Evolutionary conservation across 192 early-diverging fungal genomes (phyloP), one percentile per base, ranked within the genome.

Genomic region (Paraglomus occultum): DNA sequence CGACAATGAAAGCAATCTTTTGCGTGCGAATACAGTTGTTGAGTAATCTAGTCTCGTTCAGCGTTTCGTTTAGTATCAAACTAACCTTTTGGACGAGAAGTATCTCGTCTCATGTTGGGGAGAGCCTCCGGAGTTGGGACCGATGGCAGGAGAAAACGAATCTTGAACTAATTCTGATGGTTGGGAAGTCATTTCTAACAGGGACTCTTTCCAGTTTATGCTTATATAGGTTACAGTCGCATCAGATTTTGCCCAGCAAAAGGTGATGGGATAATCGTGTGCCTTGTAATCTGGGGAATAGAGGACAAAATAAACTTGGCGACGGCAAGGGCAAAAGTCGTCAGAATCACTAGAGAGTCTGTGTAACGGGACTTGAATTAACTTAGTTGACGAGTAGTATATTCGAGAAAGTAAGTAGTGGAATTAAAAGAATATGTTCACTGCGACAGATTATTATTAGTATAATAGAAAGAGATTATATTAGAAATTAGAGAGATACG

Each of bases 71-170:
- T 31, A 1, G 3, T 31, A 3, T 50, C 6, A 49, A n/a, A 64
- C 67, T 14, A 57, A 69, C 67, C 67, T 69, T 69, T 69, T 69
- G 10, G 67, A 69, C 42, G 64, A 51, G n/a, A 69, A 69, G 22
- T 57, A 69, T 55, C 67, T 69, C 5, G 67, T 43, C 31, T 69
- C 67, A 20, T 54, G 67, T 45, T 69, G 67, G 18, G 67, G 67
- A 12, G 67, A 69, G n/a, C 53, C 20, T 5, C 52, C 52, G 40
- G 20, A 57, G 50, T 57, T 69, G 40, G 42, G 52, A 4, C 52
- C 11, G 31, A 31, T 31, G 31, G 31, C 31, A 31, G 31, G 12
- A 49, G 62, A 18, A 46, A 46, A 69, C 8, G 67, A 69, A 46
- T 69, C 67, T 44, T 69, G 49, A n/a, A 40, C 51, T 22, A 67